Conservation (phyloP, 139 green algal genomes). For the Zygnema cylindricum region DNA sequence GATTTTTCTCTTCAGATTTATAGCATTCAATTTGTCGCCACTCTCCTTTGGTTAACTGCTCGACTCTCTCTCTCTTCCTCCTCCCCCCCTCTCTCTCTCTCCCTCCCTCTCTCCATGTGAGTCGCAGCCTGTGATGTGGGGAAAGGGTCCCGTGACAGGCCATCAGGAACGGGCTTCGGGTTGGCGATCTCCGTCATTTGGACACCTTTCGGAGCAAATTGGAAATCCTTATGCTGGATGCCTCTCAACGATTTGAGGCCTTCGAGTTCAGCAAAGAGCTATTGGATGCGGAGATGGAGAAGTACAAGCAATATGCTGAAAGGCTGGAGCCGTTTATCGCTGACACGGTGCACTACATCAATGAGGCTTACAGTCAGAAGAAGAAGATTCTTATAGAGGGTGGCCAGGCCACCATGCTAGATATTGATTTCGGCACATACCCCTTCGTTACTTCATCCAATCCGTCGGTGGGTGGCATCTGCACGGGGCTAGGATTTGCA, state of each 20-base stretch:
- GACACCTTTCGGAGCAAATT: constrained; percentile 58
- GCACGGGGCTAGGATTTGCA: constrained; percentile 89
- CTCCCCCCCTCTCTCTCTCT: not conserved
- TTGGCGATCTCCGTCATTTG: constrained; percentile 81
- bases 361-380: constrained; percentile 63
- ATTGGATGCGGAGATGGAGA: constrained; percentile 84
- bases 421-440: constrained; percentile 99
- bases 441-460: constrained; percentile 99
- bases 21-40: not conserved
- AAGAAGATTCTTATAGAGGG: constrained; percentile 96
- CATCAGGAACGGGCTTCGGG: constrained; percentile 91
- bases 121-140: not conserved
- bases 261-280: constrained; percentile 76
- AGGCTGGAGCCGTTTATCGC: constrained; percentile 78
- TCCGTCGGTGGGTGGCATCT: constrained; percentile 93
- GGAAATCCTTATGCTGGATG: constrained; percentile 69
- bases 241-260: constrained; percentile 77
- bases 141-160: constrained; percentile 7
- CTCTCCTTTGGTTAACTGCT: not conserved
- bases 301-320: constrained; percentile 75
- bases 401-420: constrained; percentile 98
- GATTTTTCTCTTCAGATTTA: not conserved
- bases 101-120: not conserved
- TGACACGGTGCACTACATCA: constrained; percentile 83
- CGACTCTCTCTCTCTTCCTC: not conserved